phyloP scores from a whole-genome alignment of 345 rosid species.

The Bretschneidera sinensis region DNA sequence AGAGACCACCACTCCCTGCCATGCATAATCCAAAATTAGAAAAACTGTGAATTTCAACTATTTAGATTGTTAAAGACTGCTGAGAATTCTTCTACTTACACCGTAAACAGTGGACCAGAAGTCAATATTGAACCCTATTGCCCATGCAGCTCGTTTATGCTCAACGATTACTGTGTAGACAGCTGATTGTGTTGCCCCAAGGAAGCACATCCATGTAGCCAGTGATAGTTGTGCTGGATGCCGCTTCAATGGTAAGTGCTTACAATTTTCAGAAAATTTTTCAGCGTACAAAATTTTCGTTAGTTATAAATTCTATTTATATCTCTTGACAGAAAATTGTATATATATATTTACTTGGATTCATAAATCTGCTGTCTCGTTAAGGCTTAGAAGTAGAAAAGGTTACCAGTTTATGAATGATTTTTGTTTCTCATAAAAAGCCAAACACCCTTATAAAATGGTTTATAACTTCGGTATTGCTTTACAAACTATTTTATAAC shows the following conservation, averaged over 20 bases:
- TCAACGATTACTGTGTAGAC: constrained; percentile 39
- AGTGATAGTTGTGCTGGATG: constrained; percentile 65
- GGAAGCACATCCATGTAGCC: constrained; percentile 55
- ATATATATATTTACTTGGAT: too few species aligned
- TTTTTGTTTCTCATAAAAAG: too few species aligned
- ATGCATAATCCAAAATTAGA: not conserved
- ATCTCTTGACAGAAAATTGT: too few species aligned
- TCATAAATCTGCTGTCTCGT: too few species aligned
- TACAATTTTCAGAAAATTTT: constrained; percentile 11
- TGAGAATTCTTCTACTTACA: constrained; percentile 28
- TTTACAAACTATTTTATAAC: too few species aligned
- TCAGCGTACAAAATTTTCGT: not conserved
- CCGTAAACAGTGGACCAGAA: constrained; percentile 54
- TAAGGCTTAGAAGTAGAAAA: too few species aligned
- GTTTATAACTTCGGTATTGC: too few species aligned
- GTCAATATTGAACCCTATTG: constrained; percentile 46
- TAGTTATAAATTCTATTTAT: not conserved
- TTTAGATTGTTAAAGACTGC: not conserved
- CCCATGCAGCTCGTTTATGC: constrained; percentile 48
- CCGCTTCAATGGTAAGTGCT: constrained; percentile 54
- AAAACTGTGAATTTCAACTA: not conserved
- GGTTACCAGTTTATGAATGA: too few species aligned
- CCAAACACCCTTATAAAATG: too few species aligned
- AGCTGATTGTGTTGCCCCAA: constrained; percentile 63
- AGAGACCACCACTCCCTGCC: constrained; percentile 55